Evolutionary conservation across 305 asterid species (phyloP).

Genomic region (Fraxinus xanthoxyloides): DNA sequence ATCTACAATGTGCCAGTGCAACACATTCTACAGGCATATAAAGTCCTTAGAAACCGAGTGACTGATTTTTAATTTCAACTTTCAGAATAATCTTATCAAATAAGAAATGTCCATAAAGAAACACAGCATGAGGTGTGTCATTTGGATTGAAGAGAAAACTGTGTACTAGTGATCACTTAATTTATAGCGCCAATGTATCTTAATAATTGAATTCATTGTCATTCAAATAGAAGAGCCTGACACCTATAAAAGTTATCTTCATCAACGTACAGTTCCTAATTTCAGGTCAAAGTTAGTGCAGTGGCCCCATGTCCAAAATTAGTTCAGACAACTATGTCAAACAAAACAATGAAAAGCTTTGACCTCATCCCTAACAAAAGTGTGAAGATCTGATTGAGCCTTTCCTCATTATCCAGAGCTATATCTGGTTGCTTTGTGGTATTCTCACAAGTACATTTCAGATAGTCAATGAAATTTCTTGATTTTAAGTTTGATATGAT

Average conservation of each 20-base stretch:
- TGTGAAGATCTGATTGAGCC: background rate
- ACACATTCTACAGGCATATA: constrained; percentile 61
- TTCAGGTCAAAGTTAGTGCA: background rate
- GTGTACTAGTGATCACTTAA: background rate
- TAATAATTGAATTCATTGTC: background rate
- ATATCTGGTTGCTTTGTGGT: background rate
- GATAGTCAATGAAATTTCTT: background rate
- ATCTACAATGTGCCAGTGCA: constrained; percentile 98
- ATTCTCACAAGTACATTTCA: background rate
- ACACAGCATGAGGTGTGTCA: background rate
- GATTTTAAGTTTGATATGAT: background rate
- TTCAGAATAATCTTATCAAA: background rate
- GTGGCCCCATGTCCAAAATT: background rate
- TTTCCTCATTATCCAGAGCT: background rate
- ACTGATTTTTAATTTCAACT: background rate
- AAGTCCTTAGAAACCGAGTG: background rate
- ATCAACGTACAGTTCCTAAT: background rate
- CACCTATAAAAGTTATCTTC: background rate
- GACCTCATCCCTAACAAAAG: background rate
- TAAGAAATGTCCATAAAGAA: background rate
- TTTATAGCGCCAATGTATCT: background rate
- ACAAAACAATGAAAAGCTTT: background rate
- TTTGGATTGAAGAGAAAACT: background rate
- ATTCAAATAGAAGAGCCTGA: background rate
- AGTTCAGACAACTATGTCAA: background rate